These are phyloP conservation scores for Diutina neorugosa DNA, from an alignment of 1,139 yeast species.

Conservation along the genomic window DNA sequence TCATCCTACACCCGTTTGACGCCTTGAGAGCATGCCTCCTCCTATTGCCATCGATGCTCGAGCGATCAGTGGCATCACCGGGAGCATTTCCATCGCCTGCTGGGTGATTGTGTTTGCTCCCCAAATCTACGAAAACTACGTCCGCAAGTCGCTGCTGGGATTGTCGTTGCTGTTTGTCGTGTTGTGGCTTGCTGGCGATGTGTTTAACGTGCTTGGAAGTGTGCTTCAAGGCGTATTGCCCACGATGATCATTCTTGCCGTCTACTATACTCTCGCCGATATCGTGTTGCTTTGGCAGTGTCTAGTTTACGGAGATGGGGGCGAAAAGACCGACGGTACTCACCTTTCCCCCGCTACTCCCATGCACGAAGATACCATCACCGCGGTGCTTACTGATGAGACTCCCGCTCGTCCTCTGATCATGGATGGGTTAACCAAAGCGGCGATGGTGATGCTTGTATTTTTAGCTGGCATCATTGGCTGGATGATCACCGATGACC, in stretches of 20 bases:
- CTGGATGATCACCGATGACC: conserved; percentile 47
- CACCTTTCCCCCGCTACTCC: conserved; percentile 91
- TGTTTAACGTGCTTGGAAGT: conserved; percentile 84
- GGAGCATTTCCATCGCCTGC: conserved; percentile 89
- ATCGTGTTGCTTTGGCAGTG: conserved; percentile 73
- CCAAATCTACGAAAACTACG: conserved; percentile 83
- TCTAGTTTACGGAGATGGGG: conserved; percentile 50
- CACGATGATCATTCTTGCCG: conserved; percentile 83
- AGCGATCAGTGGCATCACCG: conserved; percentile 78
- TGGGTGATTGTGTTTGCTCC: conserved; percentile 98
- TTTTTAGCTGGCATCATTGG: conserved; percentile 72
- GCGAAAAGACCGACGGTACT: conserved; percentile 51
- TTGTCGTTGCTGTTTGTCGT: conserved; percentile 38
- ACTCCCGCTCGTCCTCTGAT: conserved; percentile 10
- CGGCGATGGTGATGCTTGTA: conserved; percentile 57
- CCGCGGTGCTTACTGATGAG: conserved; percentile 33
- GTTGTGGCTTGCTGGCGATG: conserved; percentile 83
- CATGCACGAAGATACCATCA: conserved; percentile 52
- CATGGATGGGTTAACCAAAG: conserved; percentile 32
- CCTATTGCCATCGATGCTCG: conserved; percentile 62
- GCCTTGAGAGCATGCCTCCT: conserved; percentile 15
- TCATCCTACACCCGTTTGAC: background rate
- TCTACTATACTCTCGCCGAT: conserved; percentile 88
- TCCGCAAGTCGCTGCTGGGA: conserved; percentile 15
- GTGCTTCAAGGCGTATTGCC: conserved; percentile 80